These are phyloP conservation scores for Marasmius tenuissimus DNA, from an alignment of 1,284 basidiomycete species.

Conservation along the genomic window DNA sequence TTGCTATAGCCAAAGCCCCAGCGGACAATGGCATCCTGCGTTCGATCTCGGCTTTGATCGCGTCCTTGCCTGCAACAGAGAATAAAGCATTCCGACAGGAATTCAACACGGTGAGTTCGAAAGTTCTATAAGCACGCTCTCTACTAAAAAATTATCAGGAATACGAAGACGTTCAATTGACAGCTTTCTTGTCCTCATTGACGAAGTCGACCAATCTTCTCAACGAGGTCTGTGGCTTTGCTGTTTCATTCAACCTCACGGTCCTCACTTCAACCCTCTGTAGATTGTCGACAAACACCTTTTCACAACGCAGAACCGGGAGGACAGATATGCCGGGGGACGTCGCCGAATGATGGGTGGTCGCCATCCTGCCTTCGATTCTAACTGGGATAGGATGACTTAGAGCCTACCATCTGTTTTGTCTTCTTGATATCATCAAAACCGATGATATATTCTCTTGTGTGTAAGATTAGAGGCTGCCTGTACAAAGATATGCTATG, in stretches of 20 bases:
- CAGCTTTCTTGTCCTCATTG: constrained; percentile 82
- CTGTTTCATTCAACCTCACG: neutral
- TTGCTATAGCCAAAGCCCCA: constrained; percentile 52
- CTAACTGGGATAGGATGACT: constrained; percentile 52
- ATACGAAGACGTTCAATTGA: constrained; percentile 94
- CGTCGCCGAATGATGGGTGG: constrained; percentile 3
- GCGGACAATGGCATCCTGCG: constrained; percentile 83
- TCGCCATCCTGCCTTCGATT: neutral
- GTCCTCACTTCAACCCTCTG: constrained; percentile 8
- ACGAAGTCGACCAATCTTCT: constrained; percentile 87
- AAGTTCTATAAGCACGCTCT: neutral
- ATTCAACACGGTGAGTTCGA: constrained; percentile 71
- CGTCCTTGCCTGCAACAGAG: constrained; percentile 84
- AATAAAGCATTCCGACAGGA: constrained; percentile 79
- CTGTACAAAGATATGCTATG: neutral
- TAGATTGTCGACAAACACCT: constrained; percentile 73
- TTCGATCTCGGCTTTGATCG: constrained; percentile 81
- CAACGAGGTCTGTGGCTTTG: constrained; percentile 72
- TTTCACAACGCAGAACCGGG: constrained; percentile 43
- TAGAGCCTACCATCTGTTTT: constrained; percentile 18
- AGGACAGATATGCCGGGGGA: constrained; percentile 13
- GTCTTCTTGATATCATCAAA: neutral
- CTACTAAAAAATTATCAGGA: constrained; percentile 55
- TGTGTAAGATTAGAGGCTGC: neutral
- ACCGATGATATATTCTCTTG: neutral